Evolutionary conservation across 2,329 filamentous ascomycete species (phyloP), one percentile per base, ranked within the genome.

Genomic region (Onygenales sp.): DNA sequence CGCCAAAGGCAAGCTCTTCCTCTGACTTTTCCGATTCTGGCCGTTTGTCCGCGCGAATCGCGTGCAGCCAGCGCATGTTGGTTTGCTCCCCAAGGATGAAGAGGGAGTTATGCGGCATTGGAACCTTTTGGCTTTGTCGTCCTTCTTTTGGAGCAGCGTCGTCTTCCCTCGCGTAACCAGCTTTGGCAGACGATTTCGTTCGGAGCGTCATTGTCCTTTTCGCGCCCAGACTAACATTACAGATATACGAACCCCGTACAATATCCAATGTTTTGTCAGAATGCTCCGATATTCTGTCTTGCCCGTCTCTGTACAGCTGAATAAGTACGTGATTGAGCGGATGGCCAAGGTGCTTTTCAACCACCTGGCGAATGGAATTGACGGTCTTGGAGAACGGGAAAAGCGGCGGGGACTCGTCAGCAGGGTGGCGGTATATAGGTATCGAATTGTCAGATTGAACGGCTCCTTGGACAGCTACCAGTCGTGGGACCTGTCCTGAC

Each of bases 221-320:
- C 0, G 92, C 91, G 1, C 93, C 93, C n/a, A 97, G 79, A 59
- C 89, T 95, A 49, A 95, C 83, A 64, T 97, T 98, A 59, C 91
- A 89, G 60, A 98, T 95, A 55, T 79, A 91, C 27, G 87, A 93
- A 4, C 78, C 83, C 31, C 80, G 82, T 10, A 83, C 84, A 54
- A 98, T 93, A 66, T 98, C 93, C 27, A 98, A 76, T 0, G 92
- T 95, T 72, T 98, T 98, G 68, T 98, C 93, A 41, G 89, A 94
- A 65, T 98, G 93, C 66, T 98, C 93, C 0, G 89, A 93, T 57
- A 98, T 98, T 66, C 89, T 89, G 70, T 98, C 93, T 47, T 82
- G 83, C 2, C 92, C 89, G 60, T 80, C 79, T n/a, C 93, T 87
- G 65, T 98, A 98, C 54, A 90, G 81, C 65, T 98, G 93, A 45